Evolutionary conservation across 176 grass and related monocot genomes (phyloP).

Genomic region (Oryza glumipatula): DNA sequence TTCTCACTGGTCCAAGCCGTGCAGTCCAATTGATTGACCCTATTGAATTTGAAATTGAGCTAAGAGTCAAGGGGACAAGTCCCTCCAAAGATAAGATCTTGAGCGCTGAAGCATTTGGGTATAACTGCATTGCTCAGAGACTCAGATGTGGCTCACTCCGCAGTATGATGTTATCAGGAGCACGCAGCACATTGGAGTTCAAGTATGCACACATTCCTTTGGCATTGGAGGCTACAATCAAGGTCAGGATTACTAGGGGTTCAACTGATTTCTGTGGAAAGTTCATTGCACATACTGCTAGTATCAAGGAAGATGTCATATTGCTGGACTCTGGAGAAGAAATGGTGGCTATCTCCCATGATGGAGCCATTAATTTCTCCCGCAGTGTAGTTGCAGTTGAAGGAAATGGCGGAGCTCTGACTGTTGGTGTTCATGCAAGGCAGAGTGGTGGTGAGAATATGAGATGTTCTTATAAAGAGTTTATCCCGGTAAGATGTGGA

Average conservation of each 20-base stretch:
- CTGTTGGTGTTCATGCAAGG: neutral
- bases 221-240: neutral
- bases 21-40: too few relatives aligned
- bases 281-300: neutral
- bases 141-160: neutral
- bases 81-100: too few relatives aligned
- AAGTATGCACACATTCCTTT: neutral
- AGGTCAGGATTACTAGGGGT: neutral
- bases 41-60: too few relatives aligned
- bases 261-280: neutral
- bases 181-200: neutral
- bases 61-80: too few relatives aligned
- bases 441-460: neutral
- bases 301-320: neutral
- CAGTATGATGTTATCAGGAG: neutral
- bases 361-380: neutral
- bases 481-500: neutral
- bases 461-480: neutral
- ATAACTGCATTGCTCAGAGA: too few relatives aligned
- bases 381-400: conserved; percentile 4
- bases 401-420: neutral
- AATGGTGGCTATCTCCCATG: neutral
- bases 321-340: neutral
- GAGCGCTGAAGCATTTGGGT: too few relatives aligned
- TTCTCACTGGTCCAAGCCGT: too few relatives aligned